Evolutionary conservation across 768 basidiomycete genomes (phyloP).

Genomic region (Leccinum longicurvipes): DNA sequence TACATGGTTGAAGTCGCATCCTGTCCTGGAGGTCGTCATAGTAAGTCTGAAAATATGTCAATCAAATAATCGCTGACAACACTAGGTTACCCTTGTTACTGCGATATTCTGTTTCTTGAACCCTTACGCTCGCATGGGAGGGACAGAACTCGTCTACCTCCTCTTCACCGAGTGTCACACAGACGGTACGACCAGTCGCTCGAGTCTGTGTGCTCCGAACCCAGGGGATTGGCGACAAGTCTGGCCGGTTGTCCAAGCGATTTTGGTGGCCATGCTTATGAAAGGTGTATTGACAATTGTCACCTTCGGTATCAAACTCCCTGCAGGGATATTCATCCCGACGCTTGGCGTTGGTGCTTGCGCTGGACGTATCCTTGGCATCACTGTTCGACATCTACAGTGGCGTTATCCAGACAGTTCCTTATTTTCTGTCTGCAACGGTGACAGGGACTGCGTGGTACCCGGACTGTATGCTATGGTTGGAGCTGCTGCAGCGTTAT

Average conservation of each 20-base stretch:
- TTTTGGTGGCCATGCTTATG: slow-evolving; percentile 76
- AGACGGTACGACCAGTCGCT: slow-evolving; percentile 51
- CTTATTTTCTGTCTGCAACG: slow-evolving; percentile 65
- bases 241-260: slow-evolving; percentile 58
- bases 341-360: slow-evolving; percentile 94
- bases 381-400: slow-evolving; percentile 74
- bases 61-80: slow-evolving; percentile 9
- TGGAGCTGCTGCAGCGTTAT: slow-evolving; percentile 90
- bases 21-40: slow-evolving; percentile 77
- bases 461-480: slow-evolving; percentile 96
- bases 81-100: slow-evolving; percentile 75
- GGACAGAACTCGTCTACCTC: slow-evolving; percentile 91
- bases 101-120: slow-evolving; percentile 80
- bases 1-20: slow-evolving; percentile 78
- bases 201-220: slow-evolving; percentile 68
- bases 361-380: slow-evolving; percentile 83
- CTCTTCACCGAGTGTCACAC: slow-evolving; percentile 83
- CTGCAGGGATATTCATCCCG: slow-evolving; percentile 96
- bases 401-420: slow-evolving; percentile 53
- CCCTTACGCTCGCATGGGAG: slow-evolving; percentile 89
- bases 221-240: slow-evolving; percentile 53
- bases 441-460: slow-evolving; percentile 70
- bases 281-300: slow-evolving; percentile 79
- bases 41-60: slow-evolving; percentile 41
- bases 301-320: slow-evolving; percentile 90